Evolutionary conservation across 176 grass and related monocot genomes (phyloP).

Genomic region (Luzula sylvatica): DNA sequence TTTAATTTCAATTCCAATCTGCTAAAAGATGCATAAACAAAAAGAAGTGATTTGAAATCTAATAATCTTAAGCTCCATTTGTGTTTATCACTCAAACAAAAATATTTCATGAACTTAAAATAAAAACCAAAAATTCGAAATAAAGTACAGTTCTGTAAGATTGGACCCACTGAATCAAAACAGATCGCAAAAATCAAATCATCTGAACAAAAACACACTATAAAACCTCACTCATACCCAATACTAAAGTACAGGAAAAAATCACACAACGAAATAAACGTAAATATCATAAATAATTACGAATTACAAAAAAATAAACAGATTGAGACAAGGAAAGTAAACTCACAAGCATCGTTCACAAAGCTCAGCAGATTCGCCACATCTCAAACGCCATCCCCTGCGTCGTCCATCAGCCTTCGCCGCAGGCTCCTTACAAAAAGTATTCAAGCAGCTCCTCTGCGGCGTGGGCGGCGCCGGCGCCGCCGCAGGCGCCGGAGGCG

Average conservation of each 20-base stretch:
- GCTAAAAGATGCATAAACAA: no score
- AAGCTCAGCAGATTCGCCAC: constrained; percentile 63
- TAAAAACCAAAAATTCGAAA: not conserved
- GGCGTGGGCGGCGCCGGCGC: constrained; percentile 18
- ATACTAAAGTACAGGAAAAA: not conserved
- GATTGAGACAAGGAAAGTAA: constrained; percentile 17
- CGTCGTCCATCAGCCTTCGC: constrained; percentile 42
- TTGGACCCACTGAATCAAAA: constrained; percentile 7
- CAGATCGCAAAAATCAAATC: constrained; percentile 10
- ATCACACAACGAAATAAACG: not conserved
- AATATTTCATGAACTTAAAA: no score
- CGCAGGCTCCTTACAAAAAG: constrained; percentile 71
- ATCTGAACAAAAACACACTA: not conserved
- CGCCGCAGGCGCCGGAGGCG: not conserved
- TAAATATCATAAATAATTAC: constrained; percentile 3
- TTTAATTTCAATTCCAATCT: no score
- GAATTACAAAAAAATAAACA: not conserved
- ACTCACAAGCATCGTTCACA: constrained; percentile 94
- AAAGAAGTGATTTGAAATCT: no score
- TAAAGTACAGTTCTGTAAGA: not conserved
- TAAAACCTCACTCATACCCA: not conserved
- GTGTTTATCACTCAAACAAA: no score
- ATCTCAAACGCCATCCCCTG: constrained; percentile 72
- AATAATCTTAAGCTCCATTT: no score
- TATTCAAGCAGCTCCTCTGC: constrained; percentile 85